Evolutionary conservation across 176 grass and related monocot genomes (phyloP).

Genomic region (Ensete ventricosum): DNA sequence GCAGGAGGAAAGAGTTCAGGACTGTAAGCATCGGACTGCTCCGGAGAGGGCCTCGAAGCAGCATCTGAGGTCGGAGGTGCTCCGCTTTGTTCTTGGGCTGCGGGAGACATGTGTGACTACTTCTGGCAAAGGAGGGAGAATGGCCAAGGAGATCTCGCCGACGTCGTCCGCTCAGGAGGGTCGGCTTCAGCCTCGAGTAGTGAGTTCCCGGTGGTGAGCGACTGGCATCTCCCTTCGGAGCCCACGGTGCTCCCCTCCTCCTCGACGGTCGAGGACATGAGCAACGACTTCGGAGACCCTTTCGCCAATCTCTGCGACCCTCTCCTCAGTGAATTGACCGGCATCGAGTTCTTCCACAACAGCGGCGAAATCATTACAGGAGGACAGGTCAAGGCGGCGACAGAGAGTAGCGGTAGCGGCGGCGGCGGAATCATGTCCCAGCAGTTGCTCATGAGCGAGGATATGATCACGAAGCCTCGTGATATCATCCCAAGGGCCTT

Average conservation of each 20-base stretch:
- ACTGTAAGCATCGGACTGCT: no score
- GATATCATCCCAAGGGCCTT: background rate
- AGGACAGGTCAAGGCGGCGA: no score
- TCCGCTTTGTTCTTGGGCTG: no score
- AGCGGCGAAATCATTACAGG: no score
- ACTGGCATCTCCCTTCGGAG: background rate
- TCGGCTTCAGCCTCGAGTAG: background rate
- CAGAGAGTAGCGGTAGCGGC: no score
- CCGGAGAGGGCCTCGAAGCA: no score
- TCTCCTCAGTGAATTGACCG: background rate
- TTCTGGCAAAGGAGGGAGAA: constrained; percentile 50
- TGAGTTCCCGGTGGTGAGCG: background rate
- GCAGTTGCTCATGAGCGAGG: background rate
- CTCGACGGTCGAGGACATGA: background rate
- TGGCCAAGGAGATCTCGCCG: constrained; percentile 18
- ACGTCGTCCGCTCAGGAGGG: constrained; percentile 29
- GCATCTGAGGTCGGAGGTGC: no score
- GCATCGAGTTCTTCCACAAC: no score
- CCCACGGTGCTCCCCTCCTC: no score
- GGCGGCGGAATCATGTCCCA: no score
- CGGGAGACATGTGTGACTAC: constrained; percentile 59
- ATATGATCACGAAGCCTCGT: background rate
- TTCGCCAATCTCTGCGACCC: no score
- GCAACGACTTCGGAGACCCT: background rate
- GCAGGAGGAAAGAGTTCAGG: no score